Evolutionary conservation across 495 filamentous ascomycete species (phyloP).

Genomic region (Margaritispora aquatica): DNA sequence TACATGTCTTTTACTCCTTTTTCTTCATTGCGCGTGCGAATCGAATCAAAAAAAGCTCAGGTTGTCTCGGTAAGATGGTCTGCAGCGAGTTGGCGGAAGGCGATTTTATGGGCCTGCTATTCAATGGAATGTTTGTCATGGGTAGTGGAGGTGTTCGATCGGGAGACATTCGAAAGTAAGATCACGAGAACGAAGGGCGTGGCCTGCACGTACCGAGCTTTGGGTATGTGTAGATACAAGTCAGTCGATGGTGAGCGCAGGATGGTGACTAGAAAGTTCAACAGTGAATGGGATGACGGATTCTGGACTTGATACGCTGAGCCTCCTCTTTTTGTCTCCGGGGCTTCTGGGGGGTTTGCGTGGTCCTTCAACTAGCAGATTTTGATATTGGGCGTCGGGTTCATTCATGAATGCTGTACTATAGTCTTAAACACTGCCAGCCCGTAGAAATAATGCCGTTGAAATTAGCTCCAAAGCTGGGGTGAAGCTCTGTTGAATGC

Average conservation of each 20-base stretch:
- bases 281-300: not conserved
- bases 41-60: constrained; percentile 19
- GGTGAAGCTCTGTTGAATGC: not conserved
- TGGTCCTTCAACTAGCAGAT: constrained; percentile 4
- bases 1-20: constrained; percentile 26
- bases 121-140: not conserved
- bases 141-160: not conserved
- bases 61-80: constrained; percentile 12
- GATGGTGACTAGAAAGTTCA: not conserved
- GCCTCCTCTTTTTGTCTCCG: not conserved
- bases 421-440: constrained; percentile 9
- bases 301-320: not conserved
- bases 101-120: not conserved
- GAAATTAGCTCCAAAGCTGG: not conserved
- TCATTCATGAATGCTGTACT: constrained; percentile 10
- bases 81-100: constrained; percentile 1
- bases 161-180: not conserved
- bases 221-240: constrained; percentile 24
- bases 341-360: not conserved
- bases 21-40: constrained; percentile 8
- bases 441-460: constrained; percentile 6
- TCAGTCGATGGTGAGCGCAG: not conserved
- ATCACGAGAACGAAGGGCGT: not conserved
- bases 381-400: constrained; percentile 15
- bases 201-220: constrained; percentile 1